phyloP scores from a whole-genome alignment of 1,139 yeast species.

The Geotrichum aggregatum region DNA sequence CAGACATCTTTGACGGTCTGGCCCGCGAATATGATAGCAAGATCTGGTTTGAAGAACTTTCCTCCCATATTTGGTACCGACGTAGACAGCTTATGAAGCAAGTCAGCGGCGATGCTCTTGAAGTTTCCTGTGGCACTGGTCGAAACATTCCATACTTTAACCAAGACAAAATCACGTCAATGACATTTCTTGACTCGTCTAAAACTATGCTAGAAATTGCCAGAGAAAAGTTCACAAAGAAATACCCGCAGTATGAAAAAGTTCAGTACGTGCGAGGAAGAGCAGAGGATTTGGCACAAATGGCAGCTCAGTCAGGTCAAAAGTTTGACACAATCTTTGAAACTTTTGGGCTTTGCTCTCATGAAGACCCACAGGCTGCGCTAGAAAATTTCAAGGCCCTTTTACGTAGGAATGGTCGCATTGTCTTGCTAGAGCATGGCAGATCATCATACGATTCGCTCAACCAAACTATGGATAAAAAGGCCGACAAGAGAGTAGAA shows the following conservation, averaged over 20 bases:
- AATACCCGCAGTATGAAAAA: constrained; percentile 59
- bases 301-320: constrained; percentile 46
- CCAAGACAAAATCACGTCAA: constrained; percentile 56
- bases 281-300: constrained; percentile 71
- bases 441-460: constrained; percentile 74
- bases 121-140: constrained; percentile 95
- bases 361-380: constrained; percentile 84
- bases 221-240: constrained; percentile 62
- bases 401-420: constrained; percentile 86
- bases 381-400: constrained; percentile 66
- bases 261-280: constrained; percentile 90
- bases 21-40: constrained; percentile 80
- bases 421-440: constrained; percentile 87
- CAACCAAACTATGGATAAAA: constrained; percentile 73
- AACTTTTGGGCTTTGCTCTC: constrained; percentile 93
- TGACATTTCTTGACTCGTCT: constrained; percentile 84
- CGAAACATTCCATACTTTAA: constrained; percentile 76
- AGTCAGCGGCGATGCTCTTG: constrained; percentile 81
- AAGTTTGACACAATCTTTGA: constrained; percentile 89
- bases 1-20: constrained; percentile 70
- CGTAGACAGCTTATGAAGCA: constrained; percentile 81
- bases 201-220: constrained; percentile 81
- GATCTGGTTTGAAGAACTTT: constrained; percentile 80
- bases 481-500: constrained; percentile 78
- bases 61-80: constrained; percentile 75